Evolutionary conservation across 23 red algal genomes (phyloP).

Genomic region (Gracilaria domingensis): DNA sequence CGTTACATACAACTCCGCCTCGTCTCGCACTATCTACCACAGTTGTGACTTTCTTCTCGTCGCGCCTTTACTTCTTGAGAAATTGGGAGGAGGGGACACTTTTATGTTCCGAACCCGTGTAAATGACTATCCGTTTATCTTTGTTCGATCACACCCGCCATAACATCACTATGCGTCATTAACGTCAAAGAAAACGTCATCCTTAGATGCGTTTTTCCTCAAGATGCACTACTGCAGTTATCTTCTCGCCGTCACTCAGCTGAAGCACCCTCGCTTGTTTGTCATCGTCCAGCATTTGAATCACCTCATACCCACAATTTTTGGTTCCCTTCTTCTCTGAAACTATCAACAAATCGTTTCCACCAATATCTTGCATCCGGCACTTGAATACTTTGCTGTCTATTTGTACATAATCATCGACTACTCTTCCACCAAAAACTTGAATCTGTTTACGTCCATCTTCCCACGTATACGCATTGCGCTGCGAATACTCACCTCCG

Average conservation of each 20-base stretch:
- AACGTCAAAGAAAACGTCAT: constrained; percentile 6
- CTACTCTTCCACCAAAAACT: neutral
- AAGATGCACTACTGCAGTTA: constrained; percentile 3
- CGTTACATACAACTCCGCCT: too few relatives aligned
- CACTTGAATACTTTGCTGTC: neutral
- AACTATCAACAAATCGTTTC: constrained; percentile 4
- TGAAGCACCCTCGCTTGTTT: neutral
- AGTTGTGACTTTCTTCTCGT: constrained; percentile 2
- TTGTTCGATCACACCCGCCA: too few relatives aligned
- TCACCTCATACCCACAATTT: neutral
- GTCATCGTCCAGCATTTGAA: neutral
- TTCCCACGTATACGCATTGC: constrained; percentile 28
- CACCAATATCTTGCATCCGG: neutral
- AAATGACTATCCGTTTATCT: too few relatives aligned
- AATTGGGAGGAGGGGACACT: neutral
- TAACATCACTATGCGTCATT: neutral
- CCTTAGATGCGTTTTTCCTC: neutral
- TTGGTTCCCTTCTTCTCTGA: neutral
- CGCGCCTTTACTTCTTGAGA: neutral
- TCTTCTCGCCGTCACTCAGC: neutral
- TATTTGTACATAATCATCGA: neutral
- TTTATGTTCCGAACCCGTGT: neutral
- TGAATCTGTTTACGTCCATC: constrained; percentile 2
- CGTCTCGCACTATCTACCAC: neutral
- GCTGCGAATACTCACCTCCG: neutral